These are phyloP conservation scores for Trichoderma lentiforme DNA, from an alignment of 2,329 filamentous ascomycete genomes.

Conservation along the genomic window DNA sequence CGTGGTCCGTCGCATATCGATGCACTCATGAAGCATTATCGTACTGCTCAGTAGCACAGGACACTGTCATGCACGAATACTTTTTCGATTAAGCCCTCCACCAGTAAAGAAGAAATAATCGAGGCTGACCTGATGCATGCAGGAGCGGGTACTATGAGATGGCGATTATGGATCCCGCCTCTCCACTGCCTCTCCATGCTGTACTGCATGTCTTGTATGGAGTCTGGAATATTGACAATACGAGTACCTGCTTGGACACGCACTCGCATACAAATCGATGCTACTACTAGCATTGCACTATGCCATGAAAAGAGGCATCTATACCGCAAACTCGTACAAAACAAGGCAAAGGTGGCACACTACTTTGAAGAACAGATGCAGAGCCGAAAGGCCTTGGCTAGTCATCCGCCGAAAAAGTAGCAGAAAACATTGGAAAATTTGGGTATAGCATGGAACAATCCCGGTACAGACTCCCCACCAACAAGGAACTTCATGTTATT, in stretches of 20 bases:
- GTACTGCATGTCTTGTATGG: background rate
- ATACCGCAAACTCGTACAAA: background rate
- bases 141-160: slow-evolving; percentile 4
- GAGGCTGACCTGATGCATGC: slow-evolving; percentile 9
- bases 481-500: background rate
- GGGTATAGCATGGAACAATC: background rate
- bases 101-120: background rate
- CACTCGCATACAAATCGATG: background rate
- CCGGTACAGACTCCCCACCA: background rate
- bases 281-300: background rate
- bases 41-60: background rate
- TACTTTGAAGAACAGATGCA: background rate
- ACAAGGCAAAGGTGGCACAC: background rate
- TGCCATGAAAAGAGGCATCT: background rate
- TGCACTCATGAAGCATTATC: background rate
- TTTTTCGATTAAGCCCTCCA: background rate
- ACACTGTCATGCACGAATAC: background rate
- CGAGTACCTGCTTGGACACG: background rate
- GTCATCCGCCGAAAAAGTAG: background rate
- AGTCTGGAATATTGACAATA: background rate
- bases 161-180: background rate
- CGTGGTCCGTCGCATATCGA: background rate
- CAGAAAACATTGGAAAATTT: background rate
- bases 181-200: background rate
- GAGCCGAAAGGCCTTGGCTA: background rate